These are phyloP conservation scores for Heliamphora exappendiculata DNA, from an alignment of 148 eudicot genomes.

Conservation along the genomic window DNA sequence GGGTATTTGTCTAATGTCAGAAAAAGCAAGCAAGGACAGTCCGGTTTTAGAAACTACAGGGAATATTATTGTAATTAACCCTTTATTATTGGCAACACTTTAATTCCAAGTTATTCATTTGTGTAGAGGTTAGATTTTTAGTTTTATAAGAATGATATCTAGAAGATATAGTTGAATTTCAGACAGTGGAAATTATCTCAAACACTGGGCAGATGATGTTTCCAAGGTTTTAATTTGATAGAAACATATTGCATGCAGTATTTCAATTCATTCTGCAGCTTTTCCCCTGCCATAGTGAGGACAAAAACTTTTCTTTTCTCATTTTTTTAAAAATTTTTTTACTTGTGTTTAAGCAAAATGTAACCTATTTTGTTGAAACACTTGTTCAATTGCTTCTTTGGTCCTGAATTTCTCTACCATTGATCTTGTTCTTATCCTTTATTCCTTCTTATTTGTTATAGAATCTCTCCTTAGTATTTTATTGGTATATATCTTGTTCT, in stretches of 20 bases:
- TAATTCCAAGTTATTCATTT: neutral
- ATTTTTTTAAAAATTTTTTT: too few relatives aligned
- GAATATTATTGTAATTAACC: too few relatives aligned
- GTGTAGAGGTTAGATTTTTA: neutral
- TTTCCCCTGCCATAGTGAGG: neutral
- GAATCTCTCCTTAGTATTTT: neutral
- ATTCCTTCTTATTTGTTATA: neutral
- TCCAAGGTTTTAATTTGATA: neutral
- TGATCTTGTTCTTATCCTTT: neutral
- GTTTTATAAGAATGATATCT: neutral
- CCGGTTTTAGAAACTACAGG: too few relatives aligned
- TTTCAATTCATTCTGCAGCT: neutral
- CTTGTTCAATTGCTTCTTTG: neutral
- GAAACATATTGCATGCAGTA: neutral
- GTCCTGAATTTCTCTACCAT: neutral
- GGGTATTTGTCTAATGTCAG: too few relatives aligned
- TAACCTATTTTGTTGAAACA: neutral
- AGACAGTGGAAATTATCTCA: neutral
- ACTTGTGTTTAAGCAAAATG: neutral
- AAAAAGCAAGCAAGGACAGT: too few relatives aligned
- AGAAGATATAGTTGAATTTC: neutral
- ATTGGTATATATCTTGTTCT: neutral
- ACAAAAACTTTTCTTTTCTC: neutral
- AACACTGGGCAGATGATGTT: constrained; percentile 1
- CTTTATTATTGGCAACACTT: neutral